Conservation (phyloP, 768 basidiomycete genomes). For the Boletus subcaerulescens region DNA sequence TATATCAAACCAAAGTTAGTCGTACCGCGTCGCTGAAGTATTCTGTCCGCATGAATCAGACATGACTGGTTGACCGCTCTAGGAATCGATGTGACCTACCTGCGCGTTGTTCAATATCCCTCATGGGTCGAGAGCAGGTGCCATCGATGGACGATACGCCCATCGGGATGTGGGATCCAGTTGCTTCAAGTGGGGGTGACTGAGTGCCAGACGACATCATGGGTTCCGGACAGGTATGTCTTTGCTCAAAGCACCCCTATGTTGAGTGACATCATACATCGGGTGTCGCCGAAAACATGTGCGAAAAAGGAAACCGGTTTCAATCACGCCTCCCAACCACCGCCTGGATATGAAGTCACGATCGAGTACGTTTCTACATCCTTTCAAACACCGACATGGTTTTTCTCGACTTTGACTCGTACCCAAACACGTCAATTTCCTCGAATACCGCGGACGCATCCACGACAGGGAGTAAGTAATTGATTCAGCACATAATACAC, state of each 20-base stretch:
- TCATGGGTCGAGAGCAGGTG: constrained; percentile 33
- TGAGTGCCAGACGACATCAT: constrained; percentile 41
- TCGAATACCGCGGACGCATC: constrained; percentile 48
- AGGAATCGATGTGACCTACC: constrained; percentile 28
- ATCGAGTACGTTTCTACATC: neutral
- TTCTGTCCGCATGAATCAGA: constrained; percentile 9
- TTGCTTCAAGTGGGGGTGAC: constrained; percentile 54
- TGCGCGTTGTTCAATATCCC: constrained; percentile 45
- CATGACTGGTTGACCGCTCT: neutral
- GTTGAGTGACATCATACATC: constrained; percentile 26
- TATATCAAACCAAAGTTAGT: neutral
- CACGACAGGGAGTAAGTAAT: constrained; percentile 59
- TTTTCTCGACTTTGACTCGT: constrained; percentile 2
- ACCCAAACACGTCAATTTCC: constrained; percentile 53
- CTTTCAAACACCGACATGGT: neutral
- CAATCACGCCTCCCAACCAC: neutral
- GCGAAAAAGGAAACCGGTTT: constrained; percentile 8
- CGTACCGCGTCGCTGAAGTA: constrained; percentile 32
- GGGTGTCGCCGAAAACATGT: constrained; percentile 22
- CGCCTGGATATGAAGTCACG: too few species aligned
- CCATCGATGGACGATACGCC: constrained; percentile 45
- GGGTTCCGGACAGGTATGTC: neutral
- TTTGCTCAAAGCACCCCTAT: neutral
- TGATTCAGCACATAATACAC: constrained; percentile 60
- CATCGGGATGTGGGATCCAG: constrained; percentile 46